A percentile compares a stretch with the other conserved stretches of the same genome.
Conservation (phyloP, 75 land plant genomes). For the Pinus taeda region DNA sequence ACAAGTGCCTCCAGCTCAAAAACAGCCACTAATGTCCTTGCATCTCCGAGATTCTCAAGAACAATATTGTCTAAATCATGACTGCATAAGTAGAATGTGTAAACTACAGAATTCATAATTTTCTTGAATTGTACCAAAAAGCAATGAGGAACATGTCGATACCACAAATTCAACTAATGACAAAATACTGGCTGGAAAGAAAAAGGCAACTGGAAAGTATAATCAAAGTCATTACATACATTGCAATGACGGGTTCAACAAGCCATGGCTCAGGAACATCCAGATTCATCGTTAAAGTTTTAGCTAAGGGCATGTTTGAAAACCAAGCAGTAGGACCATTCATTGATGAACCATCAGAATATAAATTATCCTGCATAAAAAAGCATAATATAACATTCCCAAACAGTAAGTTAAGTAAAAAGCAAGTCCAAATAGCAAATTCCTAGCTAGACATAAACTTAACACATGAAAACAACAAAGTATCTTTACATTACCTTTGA, state of each 20-base stretch:
- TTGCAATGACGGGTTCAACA: constrained; percentile 88
- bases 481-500: constrained; percentile 44
- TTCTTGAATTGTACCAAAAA: not conserved
- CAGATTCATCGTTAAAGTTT: constrained; percentile 98
- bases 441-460: not conserved
- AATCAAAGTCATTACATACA: constrained; percentile 44
- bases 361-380: constrained; percentile 73
- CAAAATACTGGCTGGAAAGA: not conserved
- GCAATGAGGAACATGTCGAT: not conserved
- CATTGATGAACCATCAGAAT: constrained; percentile 46
- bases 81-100: constrained; percentile 27
- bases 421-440: not conserved
- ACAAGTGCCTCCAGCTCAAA: constrained; percentile 97
- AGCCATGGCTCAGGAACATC: constrained; percentile 99
- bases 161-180: not conserved
- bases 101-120: not conserved
- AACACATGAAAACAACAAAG: not conserved
- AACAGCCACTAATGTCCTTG: constrained; percentile 79
- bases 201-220: not conserved
- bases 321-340: constrained; percentile 87
- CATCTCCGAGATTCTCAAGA: constrained; percentile 87
- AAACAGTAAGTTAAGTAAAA: not conserved
- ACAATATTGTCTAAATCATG: constrained; percentile 98
- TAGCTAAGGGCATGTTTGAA: constrained; percentile 89
- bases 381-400: not conserved